Evolutionary conservation across 331 rosid species (phyloP).

Genomic region (Quercus tomentella): DNA sequence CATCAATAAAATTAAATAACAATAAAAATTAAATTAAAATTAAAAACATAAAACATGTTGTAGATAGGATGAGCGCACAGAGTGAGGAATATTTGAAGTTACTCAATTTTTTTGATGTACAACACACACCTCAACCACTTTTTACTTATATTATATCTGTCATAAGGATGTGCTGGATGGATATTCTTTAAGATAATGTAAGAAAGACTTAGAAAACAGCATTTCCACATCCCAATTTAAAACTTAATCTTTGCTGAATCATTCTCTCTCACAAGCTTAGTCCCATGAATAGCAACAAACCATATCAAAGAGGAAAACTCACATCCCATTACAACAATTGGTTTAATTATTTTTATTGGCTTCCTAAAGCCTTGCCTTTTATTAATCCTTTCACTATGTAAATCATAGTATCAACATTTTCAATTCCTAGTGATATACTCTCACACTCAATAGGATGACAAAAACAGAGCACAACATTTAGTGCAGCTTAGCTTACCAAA

Average conservation of each 20-base stretch:
- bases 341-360: not conserved
- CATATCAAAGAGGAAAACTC: not conserved
- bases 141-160: not conserved
- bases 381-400: not conserved
- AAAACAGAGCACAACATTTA: not conserved
- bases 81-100: not conserved
- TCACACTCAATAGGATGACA: not conserved
- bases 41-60: not conserved
- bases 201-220: too few species aligned
- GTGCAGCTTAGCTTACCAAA: too few species aligned
- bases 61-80: not conserved
- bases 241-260: too few species aligned
- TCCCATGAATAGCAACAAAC: not conserved
- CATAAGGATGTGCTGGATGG: not conserved
- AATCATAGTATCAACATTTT: not conserved
- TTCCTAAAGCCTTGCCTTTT: not conserved
- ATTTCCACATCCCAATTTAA: too few species aligned
- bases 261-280: not conserved
- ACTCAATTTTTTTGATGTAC: not conserved
- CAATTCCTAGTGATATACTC: not conserved
- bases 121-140: not conserved
- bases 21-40: not conserved
- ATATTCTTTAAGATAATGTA: too few species aligned
- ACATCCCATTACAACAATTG: not conserved
- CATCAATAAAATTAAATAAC: constrained; percentile 5